Conservation (phyloP, 441 rosid species). For the Brassica balearica region DNA sequence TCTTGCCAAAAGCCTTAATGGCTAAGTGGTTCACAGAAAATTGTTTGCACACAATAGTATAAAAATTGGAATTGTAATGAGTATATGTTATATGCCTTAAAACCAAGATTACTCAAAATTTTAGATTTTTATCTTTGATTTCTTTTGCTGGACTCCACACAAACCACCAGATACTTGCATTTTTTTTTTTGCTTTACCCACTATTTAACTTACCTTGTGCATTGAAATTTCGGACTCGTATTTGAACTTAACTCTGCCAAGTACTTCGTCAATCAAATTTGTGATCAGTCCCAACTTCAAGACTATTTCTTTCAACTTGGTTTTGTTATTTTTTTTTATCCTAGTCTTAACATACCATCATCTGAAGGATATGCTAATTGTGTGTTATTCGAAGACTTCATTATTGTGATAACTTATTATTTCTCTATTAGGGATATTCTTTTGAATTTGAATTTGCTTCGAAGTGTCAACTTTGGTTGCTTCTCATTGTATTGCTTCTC, state of each 20-base stretch:
- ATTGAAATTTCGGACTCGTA: too few relatives aligned
- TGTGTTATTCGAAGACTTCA: too few relatives aligned
- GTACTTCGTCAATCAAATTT: too few relatives aligned
- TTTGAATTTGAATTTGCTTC: conserved; percentile 6
- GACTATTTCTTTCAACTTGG: not conserved
- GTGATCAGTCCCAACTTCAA: not conserved
- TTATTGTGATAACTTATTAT: too few relatives aligned
- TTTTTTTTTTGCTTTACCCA: too few relatives aligned
- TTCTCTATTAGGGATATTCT: not conserved
- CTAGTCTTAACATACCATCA: not conserved
- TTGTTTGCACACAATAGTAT: not conserved
- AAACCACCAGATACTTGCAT: too few relatives aligned
- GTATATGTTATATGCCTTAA: not conserved
- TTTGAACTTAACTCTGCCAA: too few relatives aligned
- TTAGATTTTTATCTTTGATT: too few relatives aligned
- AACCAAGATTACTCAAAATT: not conserved
- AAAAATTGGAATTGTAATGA: not conserved
- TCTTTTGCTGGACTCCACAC: too few relatives aligned
- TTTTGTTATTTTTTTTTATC: not conserved
- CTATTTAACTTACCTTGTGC: too few relatives aligned
- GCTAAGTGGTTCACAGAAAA: not conserved
- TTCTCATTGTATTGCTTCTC: conserved; percentile 6
- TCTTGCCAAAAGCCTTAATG: not conserved
- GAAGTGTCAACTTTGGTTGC: conserved; percentile 23
- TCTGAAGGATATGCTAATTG: too few relatives aligned